phyloP scores from a whole-genome alignment of 345 rosid genomes.

The Boechera retrofracta region DNA sequence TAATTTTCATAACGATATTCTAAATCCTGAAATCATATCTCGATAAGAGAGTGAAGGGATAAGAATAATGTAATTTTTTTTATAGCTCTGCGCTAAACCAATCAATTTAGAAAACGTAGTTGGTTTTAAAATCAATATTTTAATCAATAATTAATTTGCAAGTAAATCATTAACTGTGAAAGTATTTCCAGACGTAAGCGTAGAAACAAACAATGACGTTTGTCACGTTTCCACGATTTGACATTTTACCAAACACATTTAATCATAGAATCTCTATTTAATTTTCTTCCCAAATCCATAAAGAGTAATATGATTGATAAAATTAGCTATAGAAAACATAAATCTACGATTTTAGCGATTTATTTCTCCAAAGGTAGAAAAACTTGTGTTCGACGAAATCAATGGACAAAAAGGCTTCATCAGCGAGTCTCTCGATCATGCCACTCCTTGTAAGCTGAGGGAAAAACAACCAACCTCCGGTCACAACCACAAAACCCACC shows the following conservation, averaged over 20 bases:
- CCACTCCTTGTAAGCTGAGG: constrained; percentile 44
- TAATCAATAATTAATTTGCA: not conserved
- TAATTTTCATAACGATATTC: too few species aligned
- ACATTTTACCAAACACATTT: not conserved
- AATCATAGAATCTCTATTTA: not conserved
- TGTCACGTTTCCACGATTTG: not conserved
- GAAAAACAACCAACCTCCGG: constrained; percentile 53
- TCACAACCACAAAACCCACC: constrained; percentile 46
- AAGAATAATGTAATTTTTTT: not conserved
- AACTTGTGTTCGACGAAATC: constrained; percentile 5
- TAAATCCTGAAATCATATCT: too few species aligned
- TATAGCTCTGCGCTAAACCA: not conserved
- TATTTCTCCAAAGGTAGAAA: not conserved
- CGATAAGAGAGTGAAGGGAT: not conserved
- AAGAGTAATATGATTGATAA: not conserved
- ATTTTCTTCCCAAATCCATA: not conserved
- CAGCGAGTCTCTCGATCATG: constrained; percentile 7
- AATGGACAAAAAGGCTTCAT: constrained; percentile 31
- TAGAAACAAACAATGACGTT: not conserved
- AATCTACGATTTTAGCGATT: not conserved
- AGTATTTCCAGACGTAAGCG: not conserved
- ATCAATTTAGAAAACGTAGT: too few species aligned
- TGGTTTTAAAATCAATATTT: too few species aligned
- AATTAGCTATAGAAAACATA: not conserved
- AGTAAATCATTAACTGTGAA: not conserved